These are phyloP conservation scores for Leptographium procerum DNA, from an alignment of 2,329 filamentous ascomycete species.

Conservation along the genomic window DNA sequence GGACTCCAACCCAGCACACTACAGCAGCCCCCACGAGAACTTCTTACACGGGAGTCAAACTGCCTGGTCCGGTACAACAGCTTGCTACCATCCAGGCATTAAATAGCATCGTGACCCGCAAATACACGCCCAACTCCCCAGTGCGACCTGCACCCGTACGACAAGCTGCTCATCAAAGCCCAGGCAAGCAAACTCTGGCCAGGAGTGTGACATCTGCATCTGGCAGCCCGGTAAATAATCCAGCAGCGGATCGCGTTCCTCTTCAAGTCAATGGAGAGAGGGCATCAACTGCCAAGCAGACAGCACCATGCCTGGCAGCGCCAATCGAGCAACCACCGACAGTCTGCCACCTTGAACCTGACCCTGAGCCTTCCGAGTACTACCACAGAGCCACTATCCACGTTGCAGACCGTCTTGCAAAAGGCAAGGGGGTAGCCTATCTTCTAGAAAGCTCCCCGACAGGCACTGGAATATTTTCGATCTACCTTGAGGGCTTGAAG, in stretches of 20 bases:
- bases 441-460: not conserved
- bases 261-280: not conserved
- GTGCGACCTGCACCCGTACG: not conserved
- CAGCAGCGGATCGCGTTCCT: not conserved
- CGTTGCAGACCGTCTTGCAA: constrained; percentile 8
- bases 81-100: not conserved
- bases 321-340: not conserved
- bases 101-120: not conserved
- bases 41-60: not conserved
- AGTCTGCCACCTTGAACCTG: not conserved
- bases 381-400: constrained; percentile 6
- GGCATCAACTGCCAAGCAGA: not conserved
- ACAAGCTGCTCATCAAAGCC: not conserved
- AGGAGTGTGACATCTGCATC: not conserved
- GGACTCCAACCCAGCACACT: not conserved
- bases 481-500: constrained; percentile 8
- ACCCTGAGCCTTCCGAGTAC: not conserved
- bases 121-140: not conserved
- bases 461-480: constrained; percentile 3
- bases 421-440: constrained; percentile 7
- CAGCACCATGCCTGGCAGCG: not conserved
- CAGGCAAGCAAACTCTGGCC: not conserved
- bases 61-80: not conserved
- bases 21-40: not conserved
- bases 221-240: not conserved